Evolutionary conservation across 257 asterid genomes (phyloP).

Genomic region (Jaltomata sinuosa): DNA sequence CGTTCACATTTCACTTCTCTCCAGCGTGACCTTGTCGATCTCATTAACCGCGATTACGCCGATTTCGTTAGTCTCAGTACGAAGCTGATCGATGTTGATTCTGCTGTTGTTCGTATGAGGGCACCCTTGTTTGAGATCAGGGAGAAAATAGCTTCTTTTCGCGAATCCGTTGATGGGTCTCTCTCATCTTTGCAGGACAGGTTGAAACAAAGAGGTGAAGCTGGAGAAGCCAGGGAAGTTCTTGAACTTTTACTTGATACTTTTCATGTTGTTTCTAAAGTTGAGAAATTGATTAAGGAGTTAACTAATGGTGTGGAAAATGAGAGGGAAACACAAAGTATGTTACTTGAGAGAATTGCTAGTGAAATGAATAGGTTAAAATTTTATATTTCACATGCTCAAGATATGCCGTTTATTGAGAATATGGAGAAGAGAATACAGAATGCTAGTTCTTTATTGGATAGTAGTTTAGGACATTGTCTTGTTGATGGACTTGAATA

Average conservation of each 20-base stretch:
- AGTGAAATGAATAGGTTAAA: slow-evolving; percentile 95
- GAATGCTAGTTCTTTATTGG: slow-evolving; percentile 64
- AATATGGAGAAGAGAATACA: slow-evolving; percentile 95
- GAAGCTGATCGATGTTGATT: slow-evolving; percentile 81
- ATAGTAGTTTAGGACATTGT: slow-evolving; percentile 82
- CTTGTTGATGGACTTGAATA: slow-evolving; percentile 88
- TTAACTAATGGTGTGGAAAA: slow-evolving; percentile 73
- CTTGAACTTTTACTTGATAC: slow-evolving; percentile 90
- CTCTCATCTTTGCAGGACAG: slow-evolving; percentile 60
- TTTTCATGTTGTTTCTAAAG: slow-evolving; percentile 93
- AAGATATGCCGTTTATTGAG: slow-evolving; percentile 90
- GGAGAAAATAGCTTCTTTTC: slow-evolving; percentile 69
- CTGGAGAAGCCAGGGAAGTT: slow-evolving; percentile 76
- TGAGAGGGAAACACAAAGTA: slow-evolving; percentile 92
- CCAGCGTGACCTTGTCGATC: slow-evolving; percentile 78
- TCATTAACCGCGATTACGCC: slow-evolving; percentile 81
- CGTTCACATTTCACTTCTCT: slow-evolving; percentile 57
- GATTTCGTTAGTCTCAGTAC: slow-evolving; percentile 95
- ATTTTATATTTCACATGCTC: slow-evolving; percentile 74
- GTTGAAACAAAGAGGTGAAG: slow-evolving; percentile 80
- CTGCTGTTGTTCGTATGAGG: slow-evolving; percentile 92
- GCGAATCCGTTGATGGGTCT: slow-evolving; percentile 59
- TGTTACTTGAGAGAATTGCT: slow-evolving; percentile 93
- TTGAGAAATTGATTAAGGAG: slow-evolving; percentile 86
- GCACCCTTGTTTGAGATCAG: slow-evolving; percentile 86